A percentile compares a stretch with the other conserved stretches of the same genome.
These are phyloP conservation scores for Rosa chinensis DNA, from an alignment of 306 rosid species.

Conservation along the genomic window DNA sequence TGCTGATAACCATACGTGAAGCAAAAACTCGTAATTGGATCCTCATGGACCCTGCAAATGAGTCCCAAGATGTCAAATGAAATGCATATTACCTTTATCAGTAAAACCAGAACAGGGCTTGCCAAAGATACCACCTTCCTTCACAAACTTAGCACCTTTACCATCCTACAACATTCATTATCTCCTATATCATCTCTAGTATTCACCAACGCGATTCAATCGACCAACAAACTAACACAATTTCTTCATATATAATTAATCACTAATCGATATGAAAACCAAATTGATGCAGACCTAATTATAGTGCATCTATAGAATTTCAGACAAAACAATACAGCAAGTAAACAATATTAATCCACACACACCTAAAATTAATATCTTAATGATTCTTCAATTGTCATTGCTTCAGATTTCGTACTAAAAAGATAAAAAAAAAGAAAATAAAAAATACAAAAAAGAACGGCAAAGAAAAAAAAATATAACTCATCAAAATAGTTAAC, in stretches of 20 bases:
- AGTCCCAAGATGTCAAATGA: background rate
- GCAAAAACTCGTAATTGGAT: background rate
- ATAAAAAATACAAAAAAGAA: too few relatives aligned
- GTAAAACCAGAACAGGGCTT: background rate
- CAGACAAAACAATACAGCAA: too few relatives aligned
- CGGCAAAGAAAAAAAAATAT: too few relatives aligned
- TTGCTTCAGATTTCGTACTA: too few relatives aligned
- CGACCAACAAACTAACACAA: background rate
- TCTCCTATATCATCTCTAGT: background rate
- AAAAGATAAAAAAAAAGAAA: too few relatives aligned
- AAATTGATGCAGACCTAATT: background rate
- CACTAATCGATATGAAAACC: background rate
- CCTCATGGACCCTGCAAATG: background rate
- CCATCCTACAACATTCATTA: background rate
- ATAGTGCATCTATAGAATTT: too few relatives aligned
- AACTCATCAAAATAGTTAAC: too few relatives aligned
- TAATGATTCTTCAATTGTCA: too few relatives aligned
- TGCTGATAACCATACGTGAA: background rate
- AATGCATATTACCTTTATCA: background rate
- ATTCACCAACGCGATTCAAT: background rate
- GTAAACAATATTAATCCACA: too few relatives aligned
- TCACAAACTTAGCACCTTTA: background rate
- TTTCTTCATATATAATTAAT: background rate
- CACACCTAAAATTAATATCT: too few relatives aligned
- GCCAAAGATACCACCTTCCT: conserved; percentile 1